Evolutionary conservation across 2,329 filamentous ascomycete genomes (phyloP), one percentile per base, ranked within the genome.

Genomic region (Penicillium sp.): DNA sequence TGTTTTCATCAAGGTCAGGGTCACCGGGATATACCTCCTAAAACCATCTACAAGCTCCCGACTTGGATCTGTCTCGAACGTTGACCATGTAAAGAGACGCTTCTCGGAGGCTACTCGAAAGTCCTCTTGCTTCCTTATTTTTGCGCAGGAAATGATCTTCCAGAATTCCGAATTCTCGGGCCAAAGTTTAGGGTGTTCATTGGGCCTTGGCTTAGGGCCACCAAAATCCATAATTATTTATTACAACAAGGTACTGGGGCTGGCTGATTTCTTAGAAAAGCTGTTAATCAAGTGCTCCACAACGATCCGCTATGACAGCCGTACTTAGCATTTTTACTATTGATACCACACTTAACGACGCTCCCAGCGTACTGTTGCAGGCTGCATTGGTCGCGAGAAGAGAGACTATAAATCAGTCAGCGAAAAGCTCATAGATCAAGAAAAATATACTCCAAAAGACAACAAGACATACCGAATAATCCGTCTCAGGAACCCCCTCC

Each of bases 401-500:
- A 71, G 63, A 45, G 70, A 71, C 70, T 71, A 35, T 19, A 51
- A 3, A 40, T 13, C n/a, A 25, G 51, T 30, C n/a, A 58, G 25
- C 13, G 19, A 22, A 30, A 19, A 45, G 25, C 11, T 13, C 42
- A 40, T 14, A 28, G 55, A 57, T 4, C 40, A 25, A 43, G 74
- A 76, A 49, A 77, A 76, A 33, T 4, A 38, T 38, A 38, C 7
- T 11, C 16, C 14, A 30, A 45, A 13, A 25, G 19, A 22, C 8
- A 59, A 33, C 83, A 30, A 4, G 59, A 33, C 83, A 71, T 61
- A 82, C 83, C 42, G 83, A 83, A 68, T 89, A 90, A 72, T 91
- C 89, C 7, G 88, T 91, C 19, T 77, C 81, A 1, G 88, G 84
- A 40, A 91, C 83, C 0, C 80, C 79, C 57, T 79, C 79, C 62